Percentiles rank a stretch among this genome's conserved stretches.
These are phyloP conservation scores for Isabelozyma pseudorhagii DNA, from an alignment of 805 yeast species.

Conservation along the genomic window DNA sequence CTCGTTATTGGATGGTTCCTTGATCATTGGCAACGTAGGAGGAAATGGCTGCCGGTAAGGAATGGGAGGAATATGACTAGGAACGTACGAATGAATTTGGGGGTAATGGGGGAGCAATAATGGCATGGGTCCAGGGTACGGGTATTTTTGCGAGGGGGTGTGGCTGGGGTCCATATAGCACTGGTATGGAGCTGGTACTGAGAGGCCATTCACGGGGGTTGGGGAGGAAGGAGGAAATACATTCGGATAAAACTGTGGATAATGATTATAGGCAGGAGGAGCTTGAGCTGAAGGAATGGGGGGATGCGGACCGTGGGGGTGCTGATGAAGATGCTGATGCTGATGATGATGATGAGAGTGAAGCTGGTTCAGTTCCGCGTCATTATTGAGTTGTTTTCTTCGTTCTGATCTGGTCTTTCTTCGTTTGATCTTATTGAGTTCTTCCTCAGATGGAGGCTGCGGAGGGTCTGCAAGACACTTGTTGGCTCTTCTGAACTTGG, in stretches of 20 bases:
- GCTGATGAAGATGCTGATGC: neutral
- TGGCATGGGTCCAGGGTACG: neutral
- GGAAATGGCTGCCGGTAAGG: neutral
- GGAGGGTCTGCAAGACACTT: slow-evolving; percentile 41
- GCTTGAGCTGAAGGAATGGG: neutral
- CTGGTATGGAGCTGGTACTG: neutral
- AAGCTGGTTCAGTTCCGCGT: neutral
- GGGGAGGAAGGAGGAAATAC: neutral
- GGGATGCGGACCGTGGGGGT: neutral
- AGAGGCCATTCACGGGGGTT: neutral
- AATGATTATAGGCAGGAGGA: neutral
- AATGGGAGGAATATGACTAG: neutral
- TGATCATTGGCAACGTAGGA: neutral
- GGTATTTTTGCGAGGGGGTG: neutral
- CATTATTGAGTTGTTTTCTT: slow-evolving; percentile 5
- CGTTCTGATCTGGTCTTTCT: slow-evolving; percentile 18
- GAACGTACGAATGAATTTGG: neutral
- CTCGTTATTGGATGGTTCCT: neutral
- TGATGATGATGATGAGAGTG: neutral
- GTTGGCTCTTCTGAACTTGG: slow-evolving; percentile 31
- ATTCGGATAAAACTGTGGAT: neutral
- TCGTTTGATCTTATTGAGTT: slow-evolving; percentile 26
- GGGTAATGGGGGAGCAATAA: neutral
- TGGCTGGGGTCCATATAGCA: neutral
- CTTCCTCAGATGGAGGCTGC: slow-evolving; percentile 42